Conservation (phyloP, 1,139 yeast species). For the Pichia sp. region DNA sequence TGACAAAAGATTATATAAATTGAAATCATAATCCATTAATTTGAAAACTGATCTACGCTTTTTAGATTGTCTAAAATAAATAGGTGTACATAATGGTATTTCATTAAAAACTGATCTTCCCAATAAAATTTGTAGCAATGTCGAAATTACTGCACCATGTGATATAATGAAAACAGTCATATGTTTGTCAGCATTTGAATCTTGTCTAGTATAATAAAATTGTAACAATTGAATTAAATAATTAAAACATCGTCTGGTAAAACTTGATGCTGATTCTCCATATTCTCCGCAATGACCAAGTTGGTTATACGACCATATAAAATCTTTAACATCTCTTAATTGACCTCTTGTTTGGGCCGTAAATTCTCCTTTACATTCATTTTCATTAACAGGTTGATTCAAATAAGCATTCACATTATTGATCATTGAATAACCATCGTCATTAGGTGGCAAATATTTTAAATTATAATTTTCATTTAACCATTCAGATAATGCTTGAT, state of each 20-base stretch:
- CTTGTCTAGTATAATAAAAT: constrained; percentile 30
- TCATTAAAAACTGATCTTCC: constrained; percentile 30
- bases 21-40: constrained; percentile 30
- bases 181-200: constrained; percentile 22
- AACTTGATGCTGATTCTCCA: constrained; percentile 29
- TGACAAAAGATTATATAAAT: constrained; percentile 23
- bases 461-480: constrained; percentile 33
- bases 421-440: constrained; percentile 35
- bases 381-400: constrained; percentile 14
- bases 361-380: constrained; percentile 4
- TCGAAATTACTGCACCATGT: constrained; percentile 32
- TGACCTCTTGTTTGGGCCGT: constrained; percentile 14
- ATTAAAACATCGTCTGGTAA: constrained; percentile 38
- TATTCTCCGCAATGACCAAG: constrained; percentile 33
- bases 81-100: constrained; percentile 30
- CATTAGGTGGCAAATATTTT: constrained; percentile 36
- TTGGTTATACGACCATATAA: constrained; percentile 28
- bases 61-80: constrained; percentile 27
- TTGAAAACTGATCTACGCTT: constrained; percentile 23
- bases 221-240: constrained; percentile 41
- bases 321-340: constrained; percentile 23
- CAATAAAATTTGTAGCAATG: constrained; percentile 27
- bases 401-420: constrained; percentile 33
- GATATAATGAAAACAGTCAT: constrained; percentile 27
- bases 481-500: constrained; percentile 37